Base-by-base conservation (phyloP, 305 asterid genomes). In the Fraxinus albicans region DNA sequence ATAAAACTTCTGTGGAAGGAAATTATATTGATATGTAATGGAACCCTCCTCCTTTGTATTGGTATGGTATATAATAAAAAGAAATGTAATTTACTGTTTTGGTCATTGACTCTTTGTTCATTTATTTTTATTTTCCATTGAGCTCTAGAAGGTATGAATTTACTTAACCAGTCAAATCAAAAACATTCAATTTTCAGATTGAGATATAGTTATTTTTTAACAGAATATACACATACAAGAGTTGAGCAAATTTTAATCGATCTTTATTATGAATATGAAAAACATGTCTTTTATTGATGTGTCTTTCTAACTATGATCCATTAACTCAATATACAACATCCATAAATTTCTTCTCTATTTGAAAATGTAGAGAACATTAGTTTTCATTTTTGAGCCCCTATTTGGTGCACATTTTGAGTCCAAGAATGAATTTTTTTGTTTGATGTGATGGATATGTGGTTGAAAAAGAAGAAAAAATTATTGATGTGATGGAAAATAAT, bases 1-100 rank as follows among this genome's bases (percentile, higher is more conserved):
- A 42, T 83, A 33, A 27, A 70, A 47, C 77, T 29, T 17, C 21
- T 70, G 53, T 9, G 3, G 27, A 76, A 77, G 83, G 67, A 70
- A 58, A 70, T 73, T 77, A 58, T 23, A 12, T 33, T 80, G 50
- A 8, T 78, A 44, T 80, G 81, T 65, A 79, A 36, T 73, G 36
- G 31, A 70, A 69, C 23, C 19, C 74, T 67, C 35, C 70, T 40
- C 2, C 33, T 17, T 40, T 67, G 50, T 83, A 74, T 12, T 25
- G 4, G 10, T 36, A 65, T 13, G 17, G 47, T 40, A 44, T 33
- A 29, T 31, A 31, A 70, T 70, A 3, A 8, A 70, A 70, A 15
- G 76, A 31, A 70, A 70, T 5, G 0, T 69, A 27, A 69, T 69
- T 29, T 69, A 69, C 8, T 70, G 40, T 70, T 65, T 65, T 27